Evolutionary conservation across 2,329 filamentous ascomycete species (phyloP).

Genomic region (Penicillium hordei): DNA sequence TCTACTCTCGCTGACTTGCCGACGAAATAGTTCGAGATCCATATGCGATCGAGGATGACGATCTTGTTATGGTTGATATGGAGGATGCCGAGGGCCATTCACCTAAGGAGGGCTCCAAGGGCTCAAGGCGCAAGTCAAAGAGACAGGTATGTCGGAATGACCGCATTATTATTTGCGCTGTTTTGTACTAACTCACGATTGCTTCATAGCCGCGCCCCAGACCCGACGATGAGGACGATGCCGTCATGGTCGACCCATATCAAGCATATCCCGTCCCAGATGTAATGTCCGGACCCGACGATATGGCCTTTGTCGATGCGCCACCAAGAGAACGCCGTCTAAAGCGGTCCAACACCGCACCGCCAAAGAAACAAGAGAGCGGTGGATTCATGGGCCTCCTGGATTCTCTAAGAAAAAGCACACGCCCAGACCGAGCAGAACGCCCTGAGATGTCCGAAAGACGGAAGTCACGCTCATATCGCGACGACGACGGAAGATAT

Average conservation of each 20-base stretch:
- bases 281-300: constrained; percentile 50
- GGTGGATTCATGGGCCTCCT: constrained; percentile 64
- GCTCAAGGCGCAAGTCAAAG: constrained; percentile 39
- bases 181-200: background rate
- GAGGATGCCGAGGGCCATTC: constrained; percentile 41
- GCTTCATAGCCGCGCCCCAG: constrained; percentile 34
- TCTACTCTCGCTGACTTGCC: constrained; percentile 2
- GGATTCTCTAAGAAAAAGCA: constrained; percentile 45
- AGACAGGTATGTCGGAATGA: constrained; percentile 34
- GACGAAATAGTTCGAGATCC: constrained; percentile 50
- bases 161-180: background rate
- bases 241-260: constrained; percentile 55
- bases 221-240: constrained; percentile 48
- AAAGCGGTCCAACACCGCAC: constrained; percentile 61
- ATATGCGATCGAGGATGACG: constrained; percentile 65
- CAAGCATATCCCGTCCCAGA: constrained; percentile 47
- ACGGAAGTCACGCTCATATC: constrained; percentile 38
- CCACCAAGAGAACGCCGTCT: constrained; percentile 52
- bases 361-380: constrained; percentile 58
- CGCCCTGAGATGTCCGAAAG: constrained; percentile 36
- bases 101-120: constrained; percentile 35
- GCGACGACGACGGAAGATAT: constrained; percentile 36
- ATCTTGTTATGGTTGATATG: constrained; percentile 59
- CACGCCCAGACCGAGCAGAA: constrained; percentile 16
- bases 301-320: constrained; percentile 53